These are phyloP conservation scores for Leucogyrophana mollusca DNA, from an alignment of 768 basidiomycete species.

Conservation along the genomic window DNA sequence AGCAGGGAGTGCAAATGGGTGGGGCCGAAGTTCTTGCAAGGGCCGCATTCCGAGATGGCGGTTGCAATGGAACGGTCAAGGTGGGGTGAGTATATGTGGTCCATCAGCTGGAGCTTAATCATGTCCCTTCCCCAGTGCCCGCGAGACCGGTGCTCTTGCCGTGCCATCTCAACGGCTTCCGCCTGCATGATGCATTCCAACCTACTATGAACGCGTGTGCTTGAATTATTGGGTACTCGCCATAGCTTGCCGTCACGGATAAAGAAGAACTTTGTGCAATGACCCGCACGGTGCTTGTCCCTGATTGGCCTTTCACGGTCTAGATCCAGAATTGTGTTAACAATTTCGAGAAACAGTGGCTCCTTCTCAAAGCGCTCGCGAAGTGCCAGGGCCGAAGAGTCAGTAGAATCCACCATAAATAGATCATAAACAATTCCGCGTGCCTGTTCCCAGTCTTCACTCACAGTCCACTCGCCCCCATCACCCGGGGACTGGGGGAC, in stretches of 20 bases:
- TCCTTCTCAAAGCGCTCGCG: constrained; percentile 8
- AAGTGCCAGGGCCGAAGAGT: no score
- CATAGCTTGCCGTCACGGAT: background rate
- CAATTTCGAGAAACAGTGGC: constrained; percentile 14
- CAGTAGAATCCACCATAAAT: background rate
- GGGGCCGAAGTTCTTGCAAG: constrained; percentile 22
- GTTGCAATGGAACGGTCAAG: constrained; percentile 9
- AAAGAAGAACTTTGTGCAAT: constrained; percentile 4
- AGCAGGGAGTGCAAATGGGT: constrained; percentile 24
- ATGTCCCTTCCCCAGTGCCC: constrained; percentile 11
- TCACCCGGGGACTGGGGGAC: constrained; percentile 7
- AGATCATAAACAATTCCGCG: constrained; percentile 13
- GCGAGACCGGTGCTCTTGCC: constrained; percentile 2
- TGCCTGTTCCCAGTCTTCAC: constrained; percentile 23
- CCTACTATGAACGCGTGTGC: background rate
- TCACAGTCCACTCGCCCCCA: constrained; percentile 19
- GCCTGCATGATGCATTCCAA: constrained; percentile 3
- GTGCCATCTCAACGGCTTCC: constrained; percentile 5
- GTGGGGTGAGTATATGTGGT: background rate
- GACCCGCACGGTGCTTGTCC: constrained; percentile 11
- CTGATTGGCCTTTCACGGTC: constrained; percentile 10
- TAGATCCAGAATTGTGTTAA: constrained; percentile 13
- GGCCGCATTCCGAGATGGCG: constrained; percentile 16
- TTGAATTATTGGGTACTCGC: background rate
- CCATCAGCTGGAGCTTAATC: background rate